phyloP scores from a whole-genome alignment of 805 yeast species.

The Barnettozyma wickerhamii region DNA sequence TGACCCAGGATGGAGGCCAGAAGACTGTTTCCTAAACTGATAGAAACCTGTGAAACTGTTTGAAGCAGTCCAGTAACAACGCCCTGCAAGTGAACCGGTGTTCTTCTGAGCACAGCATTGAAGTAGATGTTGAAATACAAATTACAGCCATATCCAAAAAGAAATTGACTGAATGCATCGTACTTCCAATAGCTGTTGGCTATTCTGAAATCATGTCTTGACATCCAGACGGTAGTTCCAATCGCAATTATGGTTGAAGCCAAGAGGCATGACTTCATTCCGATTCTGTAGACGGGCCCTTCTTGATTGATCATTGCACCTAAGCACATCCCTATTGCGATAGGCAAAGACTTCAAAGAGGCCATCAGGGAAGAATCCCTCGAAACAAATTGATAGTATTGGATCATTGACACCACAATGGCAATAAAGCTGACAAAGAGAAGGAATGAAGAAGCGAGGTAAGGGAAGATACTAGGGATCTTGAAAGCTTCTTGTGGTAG shows the following conservation, averaged over 20 bases:
- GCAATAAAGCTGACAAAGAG: constrained; percentile 21
- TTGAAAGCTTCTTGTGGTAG: constrained; percentile 27
- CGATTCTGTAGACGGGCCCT: constrained; percentile 14
- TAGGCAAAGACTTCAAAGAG: constrained; percentile 33
- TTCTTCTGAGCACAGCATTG: constrained; percentile 27
- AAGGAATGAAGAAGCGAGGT: constrained; percentile 20
- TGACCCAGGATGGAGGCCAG: constrained; percentile 27
- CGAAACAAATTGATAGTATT: constrained; percentile 27
- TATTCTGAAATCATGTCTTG: constrained; percentile 17
- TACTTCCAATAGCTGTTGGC: constrained; percentile 28
- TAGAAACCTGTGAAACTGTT: constrained; percentile 33
- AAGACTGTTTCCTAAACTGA: constrained; percentile 28
- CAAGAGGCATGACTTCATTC: constrained; percentile 21
- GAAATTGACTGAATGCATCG: constrained; percentile 23
- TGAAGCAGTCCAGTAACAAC: constrained; percentile 34
- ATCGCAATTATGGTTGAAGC: constrained; percentile 14
- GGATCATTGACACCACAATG: constrained; percentile 19
- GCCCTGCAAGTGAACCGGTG: constrained; percentile 37
- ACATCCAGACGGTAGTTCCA: constrained; percentile 22
- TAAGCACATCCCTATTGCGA: constrained; percentile 27
- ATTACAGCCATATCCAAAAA: constrained; percentile 27
- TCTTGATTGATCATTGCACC: constrained; percentile 27
- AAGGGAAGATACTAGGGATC: constrained; percentile 24
- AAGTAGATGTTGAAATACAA: constrained; percentile 32
- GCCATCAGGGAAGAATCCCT: constrained; percentile 30